Percentiles rank a stretch among this genome's conserved stretches.
Evolutionary conservation across 2,329 filamentous ascomycete species (phyloP).

Genomic region (Penicillium sp.): DNA sequence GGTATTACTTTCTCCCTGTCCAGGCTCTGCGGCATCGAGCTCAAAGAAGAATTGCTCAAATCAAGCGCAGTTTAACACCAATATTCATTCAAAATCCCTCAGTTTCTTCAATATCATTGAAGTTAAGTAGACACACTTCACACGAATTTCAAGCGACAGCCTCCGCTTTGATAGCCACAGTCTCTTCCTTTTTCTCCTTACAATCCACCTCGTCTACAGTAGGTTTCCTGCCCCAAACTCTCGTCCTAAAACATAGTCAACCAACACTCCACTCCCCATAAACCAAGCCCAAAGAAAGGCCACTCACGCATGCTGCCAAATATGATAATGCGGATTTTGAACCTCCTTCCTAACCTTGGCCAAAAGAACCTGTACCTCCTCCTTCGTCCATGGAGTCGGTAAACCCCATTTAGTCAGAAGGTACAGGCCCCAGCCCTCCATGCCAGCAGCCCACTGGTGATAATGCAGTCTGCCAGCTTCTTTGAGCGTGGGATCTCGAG

Average conservation of each 20-base stretch:
- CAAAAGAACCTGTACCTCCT: conserved; percentile 7
- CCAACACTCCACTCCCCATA: not conserved
- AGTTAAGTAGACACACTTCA: not conserved
- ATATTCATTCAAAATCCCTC: not conserved
- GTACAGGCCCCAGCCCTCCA: conserved; percentile 25
- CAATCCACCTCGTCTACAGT: not conserved
- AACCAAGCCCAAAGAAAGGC: not conserved
- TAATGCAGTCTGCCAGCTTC: conserved; percentile 40
- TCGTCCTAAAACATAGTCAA: not conserved
- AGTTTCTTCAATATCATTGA: not conserved
- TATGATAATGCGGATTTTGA: conserved; percentile 1
- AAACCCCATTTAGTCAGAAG: conserved; percentile 20
- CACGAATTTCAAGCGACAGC: too few relatives aligned
- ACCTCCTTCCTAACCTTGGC: conserved; percentile 3
- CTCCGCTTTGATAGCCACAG: not conserved
- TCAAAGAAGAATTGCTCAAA: too few relatives aligned
- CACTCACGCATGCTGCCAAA: conserved; percentile 6
- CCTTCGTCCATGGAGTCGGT: conserved; percentile 9
- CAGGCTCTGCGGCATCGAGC: too few relatives aligned
- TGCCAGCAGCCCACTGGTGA: conserved; percentile 21
- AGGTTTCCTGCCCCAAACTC: conserved; percentile 8
- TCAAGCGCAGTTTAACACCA: too few relatives aligned
- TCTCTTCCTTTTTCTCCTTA: not conserved
- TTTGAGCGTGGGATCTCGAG: conserved; percentile 25
- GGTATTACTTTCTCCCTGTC: too few relatives aligned